phyloP scores from a whole-genome alignment of 306 rosid species.

The Senna tora region DNA sequence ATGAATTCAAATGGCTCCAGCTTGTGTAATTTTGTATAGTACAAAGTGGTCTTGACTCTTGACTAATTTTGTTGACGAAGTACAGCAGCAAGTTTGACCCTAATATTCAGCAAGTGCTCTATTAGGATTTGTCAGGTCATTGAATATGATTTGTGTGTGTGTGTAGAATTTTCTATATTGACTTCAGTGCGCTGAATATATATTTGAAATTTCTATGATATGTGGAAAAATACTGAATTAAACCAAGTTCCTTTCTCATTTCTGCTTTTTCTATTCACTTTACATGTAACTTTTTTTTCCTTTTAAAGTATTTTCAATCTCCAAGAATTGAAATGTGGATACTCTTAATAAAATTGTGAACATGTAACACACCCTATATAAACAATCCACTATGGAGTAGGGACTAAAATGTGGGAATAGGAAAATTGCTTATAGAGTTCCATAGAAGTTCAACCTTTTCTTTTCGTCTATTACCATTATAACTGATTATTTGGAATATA shows the following conservation, averaged over 20 bases:
- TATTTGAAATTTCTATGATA: not conserved
- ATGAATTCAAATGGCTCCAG: not conserved
- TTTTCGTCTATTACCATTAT: not conserved
- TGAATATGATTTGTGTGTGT: not conserved
- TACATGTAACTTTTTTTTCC: not conserved
- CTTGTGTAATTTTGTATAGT: not conserved
- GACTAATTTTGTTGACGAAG: not conserved
- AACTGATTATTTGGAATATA: slow-evolving; percentile 12
- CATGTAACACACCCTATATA: not conserved
- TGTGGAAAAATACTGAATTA: not conserved
- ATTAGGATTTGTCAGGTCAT: not conserved
- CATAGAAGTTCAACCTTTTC: not conserved
- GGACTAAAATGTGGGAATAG: not conserved
- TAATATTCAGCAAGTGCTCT: not conserved
- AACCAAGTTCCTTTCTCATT: not conserved
- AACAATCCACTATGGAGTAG: not conserved
- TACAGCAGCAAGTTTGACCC: not conserved
- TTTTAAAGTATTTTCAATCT: not conserved
- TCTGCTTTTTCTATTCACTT: not conserved
- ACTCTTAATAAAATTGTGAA: not conserved
- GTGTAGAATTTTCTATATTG: too few relatives aligned
- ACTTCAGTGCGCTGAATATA: too few relatives aligned
- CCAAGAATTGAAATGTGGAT: not conserved
- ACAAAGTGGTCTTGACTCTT: not conserved
- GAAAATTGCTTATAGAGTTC: not conserved